Percentiles rank a stretch among this genome's conserved stretches.
phyloP scores from a whole-genome alignment of 306 rosid genomes.

The Citrullus colocynthis region DNA sequence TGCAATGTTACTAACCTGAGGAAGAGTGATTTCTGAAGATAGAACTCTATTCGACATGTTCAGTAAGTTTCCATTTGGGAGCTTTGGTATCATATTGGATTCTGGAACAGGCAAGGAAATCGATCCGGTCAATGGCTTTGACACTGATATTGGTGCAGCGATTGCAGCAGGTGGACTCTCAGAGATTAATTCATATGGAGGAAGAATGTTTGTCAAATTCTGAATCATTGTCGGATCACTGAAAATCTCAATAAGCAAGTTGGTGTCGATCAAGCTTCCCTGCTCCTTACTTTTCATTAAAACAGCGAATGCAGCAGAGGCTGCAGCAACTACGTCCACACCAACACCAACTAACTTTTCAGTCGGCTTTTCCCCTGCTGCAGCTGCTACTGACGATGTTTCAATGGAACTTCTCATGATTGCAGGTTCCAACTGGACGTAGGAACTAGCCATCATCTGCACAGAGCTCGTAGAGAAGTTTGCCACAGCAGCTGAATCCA shows the following conservation, averaged over 20 bases:
- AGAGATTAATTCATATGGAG: neutral
- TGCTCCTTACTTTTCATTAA: slow-evolving; percentile 31
- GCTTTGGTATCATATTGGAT: slow-evolving; percentile 7
- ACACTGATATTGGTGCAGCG: slow-evolving; percentile 5
- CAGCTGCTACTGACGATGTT: neutral
- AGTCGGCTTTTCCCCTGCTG: slow-evolving; percentile 3
- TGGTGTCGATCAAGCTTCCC: slow-evolving; percentile 40
- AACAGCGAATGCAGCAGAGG: slow-evolving; percentile 35
- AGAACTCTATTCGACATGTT: slow-evolving; percentile 8
- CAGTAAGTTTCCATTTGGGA: slow-evolving; percentile 4
- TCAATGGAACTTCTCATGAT: neutral
- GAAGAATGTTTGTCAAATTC: slow-evolving; percentile 20
- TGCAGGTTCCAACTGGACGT: neutral
- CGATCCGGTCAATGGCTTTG: slow-evolving; percentile 3
- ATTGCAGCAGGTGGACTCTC: slow-evolving; percentile 1
- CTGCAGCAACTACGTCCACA: slow-evolving; percentile 30
- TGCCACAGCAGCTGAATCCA: slow-evolving; percentile 7
- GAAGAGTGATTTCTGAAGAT: neutral
- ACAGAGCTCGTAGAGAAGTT: neutral
- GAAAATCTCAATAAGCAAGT: slow-evolving; percentile 41
- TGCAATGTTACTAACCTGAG: slow-evolving; percentile 2
- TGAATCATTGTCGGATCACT: slow-evolving; percentile 46
- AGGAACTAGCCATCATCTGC: slow-evolving; percentile 12
- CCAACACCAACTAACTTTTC: slow-evolving; percentile 16
- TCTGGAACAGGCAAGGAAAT: slow-evolving; percentile 8